phyloP scores from a whole-genome alignment of 805 yeast species.

The Wickerhamomyces mucosus region DNA sequence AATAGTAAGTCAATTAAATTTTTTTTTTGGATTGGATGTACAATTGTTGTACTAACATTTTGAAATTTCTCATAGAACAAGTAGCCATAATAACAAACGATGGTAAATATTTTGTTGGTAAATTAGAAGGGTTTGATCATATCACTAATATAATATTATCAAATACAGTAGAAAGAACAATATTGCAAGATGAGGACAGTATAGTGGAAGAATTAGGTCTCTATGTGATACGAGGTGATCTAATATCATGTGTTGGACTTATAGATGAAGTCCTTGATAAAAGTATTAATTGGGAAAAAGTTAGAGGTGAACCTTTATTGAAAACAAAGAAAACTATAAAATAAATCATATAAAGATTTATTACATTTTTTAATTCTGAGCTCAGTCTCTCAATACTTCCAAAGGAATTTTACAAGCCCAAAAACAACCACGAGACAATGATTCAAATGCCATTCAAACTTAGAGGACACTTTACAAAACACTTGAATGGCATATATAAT shows the following conservation, averaged over 20 bases:
- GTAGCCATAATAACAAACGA: slow-evolving; percentile 50
- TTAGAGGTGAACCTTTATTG: slow-evolving; percentile 14
- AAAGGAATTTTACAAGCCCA: neutral
- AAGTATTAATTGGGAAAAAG: slow-evolving; percentile 26
- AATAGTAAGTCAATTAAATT: slow-evolving; percentile 11
- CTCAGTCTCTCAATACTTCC: too few relatives aligned
- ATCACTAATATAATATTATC: slow-evolving; percentile 50
- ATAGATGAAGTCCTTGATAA: slow-evolving; percentile 35
- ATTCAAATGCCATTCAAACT: too few relatives aligned
- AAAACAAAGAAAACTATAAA: slow-evolving; percentile 19
- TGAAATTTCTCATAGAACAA: slow-evolving; percentile 23
- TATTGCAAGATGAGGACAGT: slow-evolving; percentile 21
- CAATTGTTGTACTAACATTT: slow-evolving; percentile 6
- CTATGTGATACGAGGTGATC: slow-evolving; percentile 49
- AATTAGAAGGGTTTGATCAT: slow-evolving; percentile 53
- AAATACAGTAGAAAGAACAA: slow-evolving; percentile 40
- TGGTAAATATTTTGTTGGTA: slow-evolving; percentile 41
- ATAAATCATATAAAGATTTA: slow-evolving; percentile 4
- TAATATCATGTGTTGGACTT: slow-evolving; percentile 46
- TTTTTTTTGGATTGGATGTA: neutral
- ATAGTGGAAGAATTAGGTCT: slow-evolving; percentile 31
- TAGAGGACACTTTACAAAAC: too few relatives aligned
- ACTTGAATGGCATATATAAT: too few relatives aligned
- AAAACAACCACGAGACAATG: neutral
- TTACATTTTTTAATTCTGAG: too few relatives aligned